These are phyloP conservation scores for Fusarium acutatum DNA, from an alignment of 2,329 filamentous ascomycete species.

Conservation along the genomic window DNA sequence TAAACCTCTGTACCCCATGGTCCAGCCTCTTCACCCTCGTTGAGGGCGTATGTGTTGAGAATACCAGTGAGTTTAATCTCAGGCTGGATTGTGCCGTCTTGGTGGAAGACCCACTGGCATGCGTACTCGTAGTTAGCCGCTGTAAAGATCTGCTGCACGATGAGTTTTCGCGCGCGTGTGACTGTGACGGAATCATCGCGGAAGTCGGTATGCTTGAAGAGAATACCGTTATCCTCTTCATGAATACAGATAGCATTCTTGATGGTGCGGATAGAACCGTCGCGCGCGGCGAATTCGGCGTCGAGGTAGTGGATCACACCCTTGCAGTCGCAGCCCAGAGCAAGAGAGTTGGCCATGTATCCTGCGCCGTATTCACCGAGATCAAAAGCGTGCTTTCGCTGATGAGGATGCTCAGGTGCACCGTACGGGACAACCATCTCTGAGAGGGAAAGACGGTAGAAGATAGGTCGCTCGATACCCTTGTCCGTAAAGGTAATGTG, in stretches of 20 bases:
- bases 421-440: slow-evolving; percentile 96
- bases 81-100: slow-evolving; percentile 90
- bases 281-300: slow-evolving; percentile 81
- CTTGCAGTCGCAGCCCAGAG: slow-evolving; percentile 86
- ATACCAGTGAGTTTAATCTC: slow-evolving; percentile 94
- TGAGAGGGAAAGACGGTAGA: slow-evolving; percentile 87
- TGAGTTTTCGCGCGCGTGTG: slow-evolving; percentile 83
- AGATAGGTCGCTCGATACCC: slow-evolving; percentile 77
- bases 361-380: slow-evolving; percentile 83
- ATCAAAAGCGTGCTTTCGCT: slow-evolving; percentile 84
- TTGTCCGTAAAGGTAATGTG: slow-evolving; percentile 92
- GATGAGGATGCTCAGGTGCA: slow-evolving; percentile 81
- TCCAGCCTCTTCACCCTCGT: slow-evolving; percentile 79
- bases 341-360: slow-evolving; percentile 83
- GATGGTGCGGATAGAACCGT: slow-evolving; percentile 79
- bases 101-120: slow-evolving; percentile 78
- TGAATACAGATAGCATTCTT: slow-evolving; percentile 97
- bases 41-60: slow-evolving; percentile 88
- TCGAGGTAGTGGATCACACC: slow-evolving; percentile 92
- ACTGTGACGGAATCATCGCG: slow-evolving; percentile 87
- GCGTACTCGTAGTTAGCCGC: slow-evolving; percentile 95
- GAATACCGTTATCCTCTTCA: slow-evolving; percentile 89
- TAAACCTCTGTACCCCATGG: slow-evolving; percentile 95
- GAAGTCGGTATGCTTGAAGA: slow-evolving; percentile 97
- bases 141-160: slow-evolving; percentile 92